Conservation (phyloP, 1,284 basidiomycete genomes). For the Trichosporon ovoides region DNA sequence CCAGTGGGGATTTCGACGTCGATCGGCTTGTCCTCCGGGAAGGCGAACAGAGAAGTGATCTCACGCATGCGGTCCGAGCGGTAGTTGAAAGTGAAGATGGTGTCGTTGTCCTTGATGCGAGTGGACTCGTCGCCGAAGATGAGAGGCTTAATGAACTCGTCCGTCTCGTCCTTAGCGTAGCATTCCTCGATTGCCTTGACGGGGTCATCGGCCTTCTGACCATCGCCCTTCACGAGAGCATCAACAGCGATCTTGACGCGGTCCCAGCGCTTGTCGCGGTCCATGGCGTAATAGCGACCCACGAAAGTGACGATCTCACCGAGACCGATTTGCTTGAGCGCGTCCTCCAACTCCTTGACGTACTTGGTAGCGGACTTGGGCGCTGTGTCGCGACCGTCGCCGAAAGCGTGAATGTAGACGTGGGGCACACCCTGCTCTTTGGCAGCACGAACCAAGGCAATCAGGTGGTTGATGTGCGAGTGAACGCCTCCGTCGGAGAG, state of each 20-base stretch:
- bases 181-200: constrained; percentile 64
- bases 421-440: constrained; percentile 76
- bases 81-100: constrained; percentile 91
- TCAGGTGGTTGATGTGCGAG: constrained; percentile 80
- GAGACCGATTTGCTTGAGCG: constrained; percentile 64
- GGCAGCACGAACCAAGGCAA: constrained; percentile 77
- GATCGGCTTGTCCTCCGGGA: constrained; percentile 68
- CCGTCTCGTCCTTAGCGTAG: constrained; percentile 76
- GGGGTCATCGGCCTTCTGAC: constrained; percentile 59
- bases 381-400: constrained; percentile 78
- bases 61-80: constrained; percentile 90
- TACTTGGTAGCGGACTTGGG: constrained; percentile 71
- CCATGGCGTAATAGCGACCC: constrained; percentile 91
- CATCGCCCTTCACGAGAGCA: constrained; percentile 67
- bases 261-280: constrained; percentile 92
- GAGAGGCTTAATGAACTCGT: constrained; percentile 90
- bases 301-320: constrained; percentile 67
- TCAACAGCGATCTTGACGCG: constrained; percentile 81
- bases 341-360: constrained; percentile 67
- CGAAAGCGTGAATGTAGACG: constrained; percentile 83
- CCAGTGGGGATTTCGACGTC: constrained; percentile 75
- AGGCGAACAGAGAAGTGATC: constrained; percentile 69
- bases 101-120: constrained; percentile 69
- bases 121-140: constrained; percentile 73
- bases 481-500: constrained; percentile 93